phyloP scores from a whole-genome alignment of 352 stramenopile species.

The Globisporangium camurandrum region DNA sequence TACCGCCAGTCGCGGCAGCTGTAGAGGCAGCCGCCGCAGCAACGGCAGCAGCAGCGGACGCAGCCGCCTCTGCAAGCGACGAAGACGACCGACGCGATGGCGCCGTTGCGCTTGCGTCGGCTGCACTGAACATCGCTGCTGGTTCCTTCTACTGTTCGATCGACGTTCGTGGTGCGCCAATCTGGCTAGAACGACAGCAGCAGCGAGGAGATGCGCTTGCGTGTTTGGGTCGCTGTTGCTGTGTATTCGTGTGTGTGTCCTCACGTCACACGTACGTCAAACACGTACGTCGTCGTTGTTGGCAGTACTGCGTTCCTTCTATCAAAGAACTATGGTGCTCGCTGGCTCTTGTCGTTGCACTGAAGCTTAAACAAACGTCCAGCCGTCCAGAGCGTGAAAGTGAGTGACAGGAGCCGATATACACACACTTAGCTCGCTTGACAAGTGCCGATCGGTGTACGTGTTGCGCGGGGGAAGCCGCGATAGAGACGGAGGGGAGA shows the following conservation, averaged over 20 bases:
- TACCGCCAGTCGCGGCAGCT: background rate
- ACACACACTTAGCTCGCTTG: too few species aligned
- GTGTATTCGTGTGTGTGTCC: background rate
- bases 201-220: too few species aligned
- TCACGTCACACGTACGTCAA: background rate
- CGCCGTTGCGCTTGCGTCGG: background rate
- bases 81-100: conserved; percentile 4
- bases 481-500: too few species aligned
- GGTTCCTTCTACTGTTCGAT: conserved; percentile 3
- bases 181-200: background rate
- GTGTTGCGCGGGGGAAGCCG: too few species aligned
- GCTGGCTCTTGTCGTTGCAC: too few species aligned
- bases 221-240: too few species aligned
- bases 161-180: background rate
- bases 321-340: background rate
- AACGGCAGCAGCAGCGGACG: background rate
- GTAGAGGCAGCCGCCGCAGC: background rate
- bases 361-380: too few species aligned
- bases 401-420: too few species aligned
- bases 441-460: too few species aligned
- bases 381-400: too few species aligned
- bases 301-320: background rate
- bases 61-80: background rate
- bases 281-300: too few species aligned
- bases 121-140: conserved; percentile 7